Conservation (phyloP, 192 early-diverging fungal genomes). For the Umbelopsis sp. region DNA sequence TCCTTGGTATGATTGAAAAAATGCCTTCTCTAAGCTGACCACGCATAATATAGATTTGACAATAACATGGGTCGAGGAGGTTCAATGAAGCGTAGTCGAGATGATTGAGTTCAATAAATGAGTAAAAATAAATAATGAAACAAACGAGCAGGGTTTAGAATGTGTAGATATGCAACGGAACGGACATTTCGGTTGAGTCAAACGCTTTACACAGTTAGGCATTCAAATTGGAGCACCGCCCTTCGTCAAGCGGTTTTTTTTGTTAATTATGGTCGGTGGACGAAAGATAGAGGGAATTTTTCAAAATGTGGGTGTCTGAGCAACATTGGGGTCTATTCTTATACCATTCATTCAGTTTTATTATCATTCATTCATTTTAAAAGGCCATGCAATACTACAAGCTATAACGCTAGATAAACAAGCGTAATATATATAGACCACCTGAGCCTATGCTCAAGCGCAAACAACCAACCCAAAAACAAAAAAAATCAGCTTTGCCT, state of each 20-base stretch:
- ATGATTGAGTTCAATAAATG: neutral
- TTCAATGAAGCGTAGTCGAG: slow-evolving; percentile 12
- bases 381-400: neutral
- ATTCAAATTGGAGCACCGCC: no score
- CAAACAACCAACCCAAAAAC: no score
- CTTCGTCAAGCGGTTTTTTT: neutral
- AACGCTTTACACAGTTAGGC: no score
- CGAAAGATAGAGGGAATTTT: neutral
- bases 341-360: neutral
- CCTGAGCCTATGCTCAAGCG: neutral
- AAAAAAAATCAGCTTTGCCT: neutral
- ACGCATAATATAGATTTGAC: neutral
- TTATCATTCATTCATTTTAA: neutral
- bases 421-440: neutral
- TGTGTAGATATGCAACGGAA: neutral
- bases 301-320: neutral
- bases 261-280: neutral
- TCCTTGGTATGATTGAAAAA: neutral
- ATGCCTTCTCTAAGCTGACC: neutral
- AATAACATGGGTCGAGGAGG: slow-evolving; percentile 6
- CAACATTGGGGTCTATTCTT: neutral
- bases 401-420: neutral
- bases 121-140: neutral
- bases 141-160: neutral
- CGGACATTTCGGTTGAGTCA: no score